Evolutionary conservation across 2,329 filamentous ascomycete species (phyloP).

Genomic region (Mycosphaerella arachidis): DNA sequence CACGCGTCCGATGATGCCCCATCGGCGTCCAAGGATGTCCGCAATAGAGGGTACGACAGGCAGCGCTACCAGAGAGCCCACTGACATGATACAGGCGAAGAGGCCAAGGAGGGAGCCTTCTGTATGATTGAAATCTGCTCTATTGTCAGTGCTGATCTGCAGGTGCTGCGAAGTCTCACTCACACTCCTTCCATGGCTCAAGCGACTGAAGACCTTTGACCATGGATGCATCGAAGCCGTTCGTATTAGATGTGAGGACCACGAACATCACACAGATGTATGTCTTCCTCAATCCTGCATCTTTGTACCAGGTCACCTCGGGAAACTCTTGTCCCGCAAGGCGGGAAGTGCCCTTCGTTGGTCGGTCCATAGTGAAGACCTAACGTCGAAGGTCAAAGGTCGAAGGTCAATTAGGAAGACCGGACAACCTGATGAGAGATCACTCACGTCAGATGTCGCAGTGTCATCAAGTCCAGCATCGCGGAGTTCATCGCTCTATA

Average conservation of each 20-base stretch:
- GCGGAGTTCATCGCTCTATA: not conserved
- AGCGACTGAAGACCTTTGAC: constrained; percentile 50
- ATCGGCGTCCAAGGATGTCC: constrained; percentile 45
- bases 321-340: constrained; percentile 31
- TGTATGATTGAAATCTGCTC: constrained; percentile 30
- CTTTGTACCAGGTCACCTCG: constrained; percentile 33
- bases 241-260: constrained; percentile 37
- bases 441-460: not conserved
- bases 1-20: constrained; percentile 44
- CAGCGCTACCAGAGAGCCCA: constrained; percentile 47
- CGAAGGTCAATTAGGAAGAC: not conserved
- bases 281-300: constrained; percentile 28
- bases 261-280: constrained; percentile 34
- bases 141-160: not conserved
- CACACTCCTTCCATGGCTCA: constrained; percentile 41
- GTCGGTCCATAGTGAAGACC: constrained; percentile 27
- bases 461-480: not conserved
- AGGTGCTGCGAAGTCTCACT: constrained; percentile 10
- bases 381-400: not conserved
- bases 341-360: constrained; percentile 31
- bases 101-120: constrained; percentile 39
- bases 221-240: constrained; percentile 49
- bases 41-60: constrained; percentile 47
- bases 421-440: too few species aligned
- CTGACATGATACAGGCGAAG: constrained; percentile 46